Base-by-base conservation (phyloP, 2,329 filamentous ascomycete species). In the Diaporthe capsici region DNA sequence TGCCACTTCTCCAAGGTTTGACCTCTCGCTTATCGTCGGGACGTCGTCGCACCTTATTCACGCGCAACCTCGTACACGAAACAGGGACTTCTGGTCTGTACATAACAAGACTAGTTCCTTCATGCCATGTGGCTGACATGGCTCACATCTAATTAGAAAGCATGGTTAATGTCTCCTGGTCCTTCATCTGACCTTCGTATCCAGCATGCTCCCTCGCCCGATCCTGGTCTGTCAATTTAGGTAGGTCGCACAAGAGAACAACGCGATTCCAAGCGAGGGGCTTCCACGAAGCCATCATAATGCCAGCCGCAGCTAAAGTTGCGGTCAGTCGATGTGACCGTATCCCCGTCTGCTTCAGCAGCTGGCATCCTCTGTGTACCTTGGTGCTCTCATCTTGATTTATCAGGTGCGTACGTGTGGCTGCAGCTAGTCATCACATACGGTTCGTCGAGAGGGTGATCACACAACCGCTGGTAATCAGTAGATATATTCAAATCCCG, bases 21-120 rank as follows among this genome's bases (percentile, higher is more conserved):
- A 51, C 34, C 3, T 55, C 65, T 70, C 65, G 65, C 65, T 70
- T 70, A 70, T 28, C 65, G 17, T 70, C 65, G 65, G 65, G 49
- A 70, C 20, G 34, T 34, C 37, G 37, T n/a, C 15, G 22, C 37
- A 61, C 22, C n/a, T 15, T 28, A 6, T 7, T 60, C 34, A 60
- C 6, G 17, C 28, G 12, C 28, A 22, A 60, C 34, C 34, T 22
- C 34, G 13, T 55, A 39, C 51, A 28, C 51, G 51, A 25, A 28
- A 25, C 51, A 55, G 57, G 57, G 22, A 39, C n/a, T 17, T 4
- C 5, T 39, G 57, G 5, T 10, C 10, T 20, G 53, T 34, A 57
- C 53, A 57, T 28, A 57, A 34, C 28, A 22, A 22, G 53, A 20
- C 53, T 39, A 60, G 31, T 6, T 25, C 31, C 20, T 25, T 60